Evolutionary conservation across 192 early-diverging fungal species (phyloP), one percentile per base, ranked within the genome.

Genomic region (Coemansia sp.): DNA sequence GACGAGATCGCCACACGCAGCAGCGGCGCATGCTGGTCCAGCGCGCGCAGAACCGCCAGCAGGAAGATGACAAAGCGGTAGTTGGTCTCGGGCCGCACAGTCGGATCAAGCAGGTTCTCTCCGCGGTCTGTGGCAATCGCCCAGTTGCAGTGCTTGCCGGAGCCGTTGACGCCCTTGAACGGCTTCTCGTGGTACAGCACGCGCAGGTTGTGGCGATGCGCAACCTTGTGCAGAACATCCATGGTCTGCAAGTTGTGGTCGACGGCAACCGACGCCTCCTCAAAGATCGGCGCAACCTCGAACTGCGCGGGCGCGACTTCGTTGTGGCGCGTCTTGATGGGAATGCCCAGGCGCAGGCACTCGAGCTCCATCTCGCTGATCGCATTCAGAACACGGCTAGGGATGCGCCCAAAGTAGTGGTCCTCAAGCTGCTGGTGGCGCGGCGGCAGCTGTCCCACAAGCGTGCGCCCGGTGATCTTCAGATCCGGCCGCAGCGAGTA

Each of bases 111-210:
- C 75, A 99, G 88, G 88, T 99, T 99, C 81, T 98, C 95, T 62
- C 97, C 97, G 56, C 80, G 76, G 86, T 98, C 93, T 14, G 95
- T 99, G 46, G 92, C 90, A 65, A 98, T 86, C 64, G 94, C 90
- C 95, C 95, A 99, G 91, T 97, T 97, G 86, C 94, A 95, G 89
- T 98, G 97, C 89, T 99, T 99, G 66, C 97, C 95, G 36, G 92
- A 94, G 35, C 97, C 97, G 86, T 99, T 99, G 83, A 99, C 87
- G 66, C 97, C 95, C 86, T 94, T 93, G 89, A 96, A 99, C 30
- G 97, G 97, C 86, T 99, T 99, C 88, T 99, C 97, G 89, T 99
- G 97, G 91, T 92, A 99, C 55, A 99, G 88, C 61, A 91, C 91
- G 87, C 95, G 95, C 77, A 99, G 89, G 84, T 93, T 93, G 89